A percentile compares a stretch with the other conserved stretches of the same genome.
Conservation (phyloP, 441 rosid genomes). For the Adansonia madagascariensis region DNA sequence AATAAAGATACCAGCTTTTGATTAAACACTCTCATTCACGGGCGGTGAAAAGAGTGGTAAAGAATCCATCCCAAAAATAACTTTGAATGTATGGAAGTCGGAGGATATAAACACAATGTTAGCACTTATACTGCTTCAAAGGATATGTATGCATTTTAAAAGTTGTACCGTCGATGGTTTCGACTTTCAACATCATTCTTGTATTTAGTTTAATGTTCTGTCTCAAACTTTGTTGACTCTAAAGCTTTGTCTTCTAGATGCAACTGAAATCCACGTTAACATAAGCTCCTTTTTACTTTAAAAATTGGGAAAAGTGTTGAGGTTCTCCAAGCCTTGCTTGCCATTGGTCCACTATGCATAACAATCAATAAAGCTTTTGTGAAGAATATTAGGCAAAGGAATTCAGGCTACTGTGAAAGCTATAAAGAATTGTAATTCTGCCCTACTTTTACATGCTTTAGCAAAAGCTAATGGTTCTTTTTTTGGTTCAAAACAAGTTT, state of each 20-base stretch:
- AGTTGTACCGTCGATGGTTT: not conserved
- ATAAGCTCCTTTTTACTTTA: not conserved
- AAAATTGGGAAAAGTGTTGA: not conserved
- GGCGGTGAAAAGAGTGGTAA: not conserved
- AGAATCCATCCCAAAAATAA: too few species aligned
- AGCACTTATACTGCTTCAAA: too few species aligned
- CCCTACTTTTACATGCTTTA: too few species aligned
- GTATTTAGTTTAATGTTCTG: not conserved
- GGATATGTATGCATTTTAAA: not conserved
- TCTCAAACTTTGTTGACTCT: not conserved
- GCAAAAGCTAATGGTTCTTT: too few species aligned
- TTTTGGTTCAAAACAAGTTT: too few species aligned
- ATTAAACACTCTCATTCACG: not conserved
- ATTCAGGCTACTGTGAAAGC: too few species aligned
- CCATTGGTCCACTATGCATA: slow-evolving; percentile 1
- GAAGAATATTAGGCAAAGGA: too few species aligned
- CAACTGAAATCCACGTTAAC: not conserved
- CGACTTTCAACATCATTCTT: not conserved
- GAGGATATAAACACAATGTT: too few species aligned
- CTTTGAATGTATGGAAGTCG: too few species aligned
- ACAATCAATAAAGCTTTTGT: not conserved
- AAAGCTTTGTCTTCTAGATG: slow-evolving; percentile 10
- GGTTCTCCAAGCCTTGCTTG: not conserved
- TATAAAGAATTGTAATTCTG: too few species aligned
- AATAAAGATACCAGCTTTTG: slow-evolving; percentile 32